Evolutionary conservation across 2,329 filamentous ascomycete species (phyloP).

Genomic region (Aureobasidium sp.): DNA sequence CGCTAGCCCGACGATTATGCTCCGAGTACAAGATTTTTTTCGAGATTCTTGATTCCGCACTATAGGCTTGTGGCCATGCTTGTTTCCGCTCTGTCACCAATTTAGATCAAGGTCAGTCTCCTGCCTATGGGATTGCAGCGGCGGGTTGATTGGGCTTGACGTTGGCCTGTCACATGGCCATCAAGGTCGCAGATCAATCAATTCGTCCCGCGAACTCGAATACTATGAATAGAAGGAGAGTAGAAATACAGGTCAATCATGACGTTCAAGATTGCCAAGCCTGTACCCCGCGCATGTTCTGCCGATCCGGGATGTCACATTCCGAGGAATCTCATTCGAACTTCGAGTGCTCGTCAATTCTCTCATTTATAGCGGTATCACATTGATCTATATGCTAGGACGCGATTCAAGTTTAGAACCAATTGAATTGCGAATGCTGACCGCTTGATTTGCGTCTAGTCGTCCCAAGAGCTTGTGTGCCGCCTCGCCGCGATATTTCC

Average conservation of each 20-base stretch:
- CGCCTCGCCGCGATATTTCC: background rate
- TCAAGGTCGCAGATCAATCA: conserved; percentile 5
- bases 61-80: background rate
- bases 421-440: too few relatives aligned
- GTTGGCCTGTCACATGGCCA: conserved; percentile 7
- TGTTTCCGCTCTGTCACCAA: background rate
- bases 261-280: conserved; percentile 2
- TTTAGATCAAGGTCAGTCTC: background rate
- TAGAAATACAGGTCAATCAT: conserved; percentile 2
- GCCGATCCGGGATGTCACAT: background rate
- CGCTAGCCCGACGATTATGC: too few relatives aligned
- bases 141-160: background rate
- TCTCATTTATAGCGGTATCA: too few relatives aligned
- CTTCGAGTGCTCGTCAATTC: background rate
- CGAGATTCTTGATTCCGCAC: background rate
- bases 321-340: conserved; percentile 2
- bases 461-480: too few relatives aligned
- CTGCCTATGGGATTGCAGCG: background rate
- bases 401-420: too few relatives aligned
- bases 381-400: too few relatives aligned
- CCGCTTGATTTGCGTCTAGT: too few relatives aligned
- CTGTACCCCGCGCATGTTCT: background rate
- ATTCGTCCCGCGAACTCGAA: background rate
- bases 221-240: conserved; percentile 11
- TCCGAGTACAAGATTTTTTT: too few relatives aligned